Percentiles rank a stretch among this genome's conserved stretches.
phyloP scores from a whole-genome alignment of 495 filamentous ascomycete species.

The Penicillium coprophilum region DNA sequence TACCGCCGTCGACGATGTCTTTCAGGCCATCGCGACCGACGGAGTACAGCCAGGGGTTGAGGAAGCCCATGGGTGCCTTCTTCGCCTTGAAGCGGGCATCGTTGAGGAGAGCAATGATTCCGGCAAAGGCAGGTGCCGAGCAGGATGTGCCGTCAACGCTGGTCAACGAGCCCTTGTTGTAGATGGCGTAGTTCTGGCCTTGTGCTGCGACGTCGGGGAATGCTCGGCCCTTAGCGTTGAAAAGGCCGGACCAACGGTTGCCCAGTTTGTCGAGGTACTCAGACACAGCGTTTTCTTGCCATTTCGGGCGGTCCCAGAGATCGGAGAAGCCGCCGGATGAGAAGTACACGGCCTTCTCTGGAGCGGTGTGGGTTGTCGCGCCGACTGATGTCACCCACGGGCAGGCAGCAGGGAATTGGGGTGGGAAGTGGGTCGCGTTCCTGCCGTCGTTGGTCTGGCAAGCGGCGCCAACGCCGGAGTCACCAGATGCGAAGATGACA shows the following conservation, averaged over 20 bases:
- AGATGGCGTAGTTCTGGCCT: conserved; percentile 50
- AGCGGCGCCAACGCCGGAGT: conserved; percentile 65
- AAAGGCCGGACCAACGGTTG: conserved; percentile 46
- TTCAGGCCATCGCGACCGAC: conserved; percentile 53
- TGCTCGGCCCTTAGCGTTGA: conserved; percentile 63
- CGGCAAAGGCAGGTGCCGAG: conserved; percentile 62
- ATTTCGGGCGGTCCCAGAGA: conserved; percentile 59
- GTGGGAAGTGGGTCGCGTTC: conserved; percentile 64
- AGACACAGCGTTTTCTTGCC: conserved; percentile 58
- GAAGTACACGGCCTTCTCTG: conserved; percentile 57
- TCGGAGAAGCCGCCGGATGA: conserved; percentile 70
- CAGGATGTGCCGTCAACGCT: conserved; percentile 64
- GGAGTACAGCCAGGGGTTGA: conserved; percentile 74
- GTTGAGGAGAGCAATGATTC: conserved; percentile 65
- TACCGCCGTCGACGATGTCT: conserved; percentile 61
- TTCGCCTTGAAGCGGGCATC: conserved; percentile 59
- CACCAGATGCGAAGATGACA: conserved; percentile 69
- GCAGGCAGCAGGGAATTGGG: conserved; percentile 70
- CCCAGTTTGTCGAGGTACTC: conserved; percentile 56
- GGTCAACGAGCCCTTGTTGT: conserved; percentile 51
- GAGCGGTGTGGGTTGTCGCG: conserved; percentile 56
- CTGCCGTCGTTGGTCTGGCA: conserved; percentile 67
- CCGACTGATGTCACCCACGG: conserved; percentile 74
- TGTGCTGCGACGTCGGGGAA: conserved; percentile 76
- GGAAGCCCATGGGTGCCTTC: conserved; percentile 62